phyloP scores from a whole-genome alignment of 73 alveolate genomes.

The Vitrella brassicaformis region DNA sequence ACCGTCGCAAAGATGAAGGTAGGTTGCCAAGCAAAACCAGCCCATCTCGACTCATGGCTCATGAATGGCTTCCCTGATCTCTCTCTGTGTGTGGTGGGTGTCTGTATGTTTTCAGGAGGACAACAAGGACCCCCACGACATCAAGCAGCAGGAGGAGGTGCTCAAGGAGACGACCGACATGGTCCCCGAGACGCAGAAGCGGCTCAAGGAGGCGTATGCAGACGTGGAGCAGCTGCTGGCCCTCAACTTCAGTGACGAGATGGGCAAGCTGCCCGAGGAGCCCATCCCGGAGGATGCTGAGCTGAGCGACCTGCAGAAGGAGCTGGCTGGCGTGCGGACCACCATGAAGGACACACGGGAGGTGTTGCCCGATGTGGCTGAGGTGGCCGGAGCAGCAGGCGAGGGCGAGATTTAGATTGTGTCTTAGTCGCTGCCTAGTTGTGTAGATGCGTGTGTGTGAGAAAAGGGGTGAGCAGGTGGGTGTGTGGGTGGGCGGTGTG shows the following conservation, averaged over 20 bases:
- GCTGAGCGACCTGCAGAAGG: too few species aligned
- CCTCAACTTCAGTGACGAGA: not conserved
- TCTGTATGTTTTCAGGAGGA: not conserved
- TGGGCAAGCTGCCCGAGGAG: not conserved
- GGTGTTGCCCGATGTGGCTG: too few species aligned
- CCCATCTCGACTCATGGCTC: not conserved
- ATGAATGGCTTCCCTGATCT: too few species aligned
- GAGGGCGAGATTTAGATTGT: too few species aligned
- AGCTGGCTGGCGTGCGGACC: slow-evolving; percentile 61
- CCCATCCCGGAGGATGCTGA: slow-evolving; percentile 43
- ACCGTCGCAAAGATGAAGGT: slow-evolving; percentile 93
- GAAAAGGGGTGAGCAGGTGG: slow-evolving; percentile 21
- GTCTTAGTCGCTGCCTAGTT: too few species aligned
- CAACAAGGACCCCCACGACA: slow-evolving; percentile 74
- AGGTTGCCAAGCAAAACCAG: slow-evolving; percentile 75
- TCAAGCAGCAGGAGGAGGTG: slow-evolving; percentile 47
- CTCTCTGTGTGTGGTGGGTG: not conserved
- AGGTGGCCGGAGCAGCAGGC: too few species aligned
- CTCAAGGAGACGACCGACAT: slow-evolving; percentile 1
- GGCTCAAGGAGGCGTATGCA: too few species aligned
- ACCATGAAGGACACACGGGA: slow-evolving; percentile 45
- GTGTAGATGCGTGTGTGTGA: not conserved
- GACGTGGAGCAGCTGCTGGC: not conserved
- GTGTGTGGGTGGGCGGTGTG: slow-evolving; percentile 84
- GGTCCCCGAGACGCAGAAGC: too few species aligned